Conservation (phyloP, 768 basidiomycete genomes). For the Mycena maculata region DNA sequence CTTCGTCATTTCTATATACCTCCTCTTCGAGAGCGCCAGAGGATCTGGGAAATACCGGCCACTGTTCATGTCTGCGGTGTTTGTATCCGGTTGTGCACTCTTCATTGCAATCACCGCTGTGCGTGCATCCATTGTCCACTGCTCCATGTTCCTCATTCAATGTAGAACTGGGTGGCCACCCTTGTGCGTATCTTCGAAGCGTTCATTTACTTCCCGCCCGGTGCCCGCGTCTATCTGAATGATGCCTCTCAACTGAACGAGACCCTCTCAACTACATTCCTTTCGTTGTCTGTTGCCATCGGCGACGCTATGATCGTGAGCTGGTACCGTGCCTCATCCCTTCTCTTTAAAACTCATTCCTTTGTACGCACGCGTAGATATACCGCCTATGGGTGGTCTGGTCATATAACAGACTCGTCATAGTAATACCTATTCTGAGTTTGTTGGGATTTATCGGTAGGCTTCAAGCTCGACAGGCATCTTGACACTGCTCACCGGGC, state of each 20-base stretch:
- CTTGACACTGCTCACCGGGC: neutral
- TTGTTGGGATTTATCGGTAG: slow-evolving; percentile 1
- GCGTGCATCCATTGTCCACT: neutral
- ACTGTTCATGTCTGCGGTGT: neutral
- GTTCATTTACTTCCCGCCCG: slow-evolving; percentile 7
- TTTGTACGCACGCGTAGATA: neutral
- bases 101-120: slow-evolving; percentile 10
- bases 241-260: neutral
- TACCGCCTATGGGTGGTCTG: slow-evolving; percentile 17
- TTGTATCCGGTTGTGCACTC: slow-evolving; percentile 2
- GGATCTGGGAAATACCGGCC: neutral
- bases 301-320: slow-evolving; percentile 15
- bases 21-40: neutral
- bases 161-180: slow-evolving; percentile 1
- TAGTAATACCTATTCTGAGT: slow-evolving; percentile 2
- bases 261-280: neutral
- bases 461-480: neutral
- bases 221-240: neutral
- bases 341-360: neutral
- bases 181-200: neutral
- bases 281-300: neutral
- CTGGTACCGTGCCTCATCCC: neutral
- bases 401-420: slow-evolving; percentile 9
- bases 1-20: neutral
- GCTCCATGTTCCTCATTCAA: neutral